A percentile compares a stretch with the other conserved stretches of the same genome.
Evolutionary conservation across 75 land plant species (phyloP).

Genomic region (Sequoiadendron giganteum): DNA sequence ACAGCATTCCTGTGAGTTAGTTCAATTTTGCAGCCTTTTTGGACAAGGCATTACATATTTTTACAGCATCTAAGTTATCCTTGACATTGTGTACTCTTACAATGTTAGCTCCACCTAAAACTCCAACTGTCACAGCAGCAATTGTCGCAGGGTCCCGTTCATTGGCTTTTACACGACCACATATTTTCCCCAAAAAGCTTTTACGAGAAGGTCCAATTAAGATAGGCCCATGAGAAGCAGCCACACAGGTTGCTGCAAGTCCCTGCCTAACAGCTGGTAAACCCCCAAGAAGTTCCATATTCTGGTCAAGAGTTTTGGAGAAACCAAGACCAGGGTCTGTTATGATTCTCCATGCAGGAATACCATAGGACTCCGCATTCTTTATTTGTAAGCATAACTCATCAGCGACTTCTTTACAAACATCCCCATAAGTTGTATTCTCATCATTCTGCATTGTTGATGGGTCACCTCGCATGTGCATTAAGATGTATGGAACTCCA

Average conservation of each 20-base stretch:
- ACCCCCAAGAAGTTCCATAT: slow-evolving; percentile 51
- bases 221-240: slow-evolving; percentile 56
- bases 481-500: slow-evolving; percentile 76
- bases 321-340: slow-evolving; percentile 94
- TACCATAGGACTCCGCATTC: slow-evolving; percentile 72
- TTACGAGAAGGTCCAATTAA: slow-evolving; percentile 84
- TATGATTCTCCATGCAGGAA: slow-evolving; percentile 93
- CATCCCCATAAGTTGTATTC: slow-evolving; percentile 70
- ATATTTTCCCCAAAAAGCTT: slow-evolving; percentile 74
- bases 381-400: slow-evolving; percentile 50
- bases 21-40: slow-evolving; percentile 4
- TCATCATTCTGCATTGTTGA: slow-evolving; percentile 74
- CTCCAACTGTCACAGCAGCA: slow-evolving; percentile 63
- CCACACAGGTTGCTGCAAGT: slow-evolving; percentile 48
- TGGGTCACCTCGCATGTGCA: slow-evolving; percentile 99
- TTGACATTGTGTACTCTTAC: slow-evolving; percentile 87
- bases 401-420: slow-evolving; percentile 61
- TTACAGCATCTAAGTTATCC: slow-evolving; percentile 68
- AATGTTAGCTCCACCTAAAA: slow-evolving; percentile 79
- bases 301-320: slow-evolving; percentile 74
- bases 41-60: slow-evolving; percentile 72
- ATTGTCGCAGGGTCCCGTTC: slow-evolving; percentile 86
- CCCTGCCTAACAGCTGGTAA: slow-evolving; percentile 43
- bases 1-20: neutral
- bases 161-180: slow-evolving; percentile 38